These are phyloP conservation scores for Avena sativa DNA, from an alignment of 176 grass and related monocot species.

Conservation along the genomic window DNA sequence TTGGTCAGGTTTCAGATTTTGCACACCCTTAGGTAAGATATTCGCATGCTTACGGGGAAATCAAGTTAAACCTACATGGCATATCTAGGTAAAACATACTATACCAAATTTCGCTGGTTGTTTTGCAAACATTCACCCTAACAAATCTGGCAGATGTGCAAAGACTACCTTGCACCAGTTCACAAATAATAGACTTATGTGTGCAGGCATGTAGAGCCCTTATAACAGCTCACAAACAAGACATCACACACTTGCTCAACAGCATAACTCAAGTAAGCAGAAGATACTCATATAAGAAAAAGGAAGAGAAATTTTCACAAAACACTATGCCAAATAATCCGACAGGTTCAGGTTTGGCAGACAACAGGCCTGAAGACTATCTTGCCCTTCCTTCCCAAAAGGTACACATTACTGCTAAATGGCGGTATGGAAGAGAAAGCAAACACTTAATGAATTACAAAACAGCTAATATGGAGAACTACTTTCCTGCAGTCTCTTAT, in stretches of 20 bases:
- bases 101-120: not conserved
- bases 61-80: not conserved
- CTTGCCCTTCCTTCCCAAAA: not conserved
- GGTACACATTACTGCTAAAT: not conserved
- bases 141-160: not conserved
- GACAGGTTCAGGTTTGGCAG: not conserved
- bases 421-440: not conserved
- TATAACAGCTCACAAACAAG: not conserved
- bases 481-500: not conserved
- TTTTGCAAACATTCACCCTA: not conserved
- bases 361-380: not conserved
- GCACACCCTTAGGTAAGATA: not conserved
- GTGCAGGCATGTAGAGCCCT: not conserved
- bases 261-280: not conserved
- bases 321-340: not conserved
- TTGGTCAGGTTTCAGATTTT: too few species aligned
- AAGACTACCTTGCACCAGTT: not conserved
- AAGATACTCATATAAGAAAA: not conserved
- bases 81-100: not conserved
- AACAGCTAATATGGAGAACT: not conserved
- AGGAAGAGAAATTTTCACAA: not conserved
- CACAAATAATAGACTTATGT: not conserved
- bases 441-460: not conserved
- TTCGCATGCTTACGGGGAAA: not conserved
- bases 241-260: not conserved